Evolutionary conservation across 2,329 filamentous ascomycete species (phyloP), one percentile per base, ranked within the genome.

Genomic region (Pseudogymnoascus sp.): DNA sequence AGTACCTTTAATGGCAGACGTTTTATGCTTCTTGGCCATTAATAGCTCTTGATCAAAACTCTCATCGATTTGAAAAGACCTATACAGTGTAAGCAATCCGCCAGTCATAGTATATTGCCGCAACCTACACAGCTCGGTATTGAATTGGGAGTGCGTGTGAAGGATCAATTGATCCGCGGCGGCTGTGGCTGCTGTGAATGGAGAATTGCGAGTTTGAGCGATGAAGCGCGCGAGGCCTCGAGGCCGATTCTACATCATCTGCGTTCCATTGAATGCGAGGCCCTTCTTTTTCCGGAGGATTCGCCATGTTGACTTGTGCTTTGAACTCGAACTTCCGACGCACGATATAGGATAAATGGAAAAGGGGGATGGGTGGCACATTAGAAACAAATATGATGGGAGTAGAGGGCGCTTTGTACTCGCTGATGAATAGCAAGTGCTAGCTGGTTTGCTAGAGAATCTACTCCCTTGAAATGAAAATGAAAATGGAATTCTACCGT

Each of bases 11-110:
- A 78, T 75, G 3, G 80, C 75, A 21, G 72, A 70, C 39, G 75
- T 75, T 64, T 79, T 78, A 25, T 74, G 72, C 59, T 77, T 78
- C 33, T 74, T 65, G 65, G 74, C 66, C 40, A 78, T 75, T 0
- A 71, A 72, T 1, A 72, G 70, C 62, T 78, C 74, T 40, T 77
- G 77, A 60, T 77, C 77, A 64, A 80, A 80, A 45, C 79, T 78
- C 63, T 84, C 81, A 12, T 80, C 79, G 67, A 86, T 83, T 59
- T 83, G 77, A 65, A 80, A 83, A 3, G 80, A 81, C 40, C 40
- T 45, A 8, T 27, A 45, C 40, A 45, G 21, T 21, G 40, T 45
- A 13, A 45, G 21, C 18, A 45, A 45, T 45, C 40, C 5, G 12
- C 21, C 21, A 45, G 21, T 27, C 25, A 45, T 45, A 45, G 21